A percentile compares a stretch with the other conserved stretches of the same genome.
phyloP scores from a whole-genome alignment of 2,329 filamentous ascomycete genomes.

The Stachybotrys elegans region DNA sequence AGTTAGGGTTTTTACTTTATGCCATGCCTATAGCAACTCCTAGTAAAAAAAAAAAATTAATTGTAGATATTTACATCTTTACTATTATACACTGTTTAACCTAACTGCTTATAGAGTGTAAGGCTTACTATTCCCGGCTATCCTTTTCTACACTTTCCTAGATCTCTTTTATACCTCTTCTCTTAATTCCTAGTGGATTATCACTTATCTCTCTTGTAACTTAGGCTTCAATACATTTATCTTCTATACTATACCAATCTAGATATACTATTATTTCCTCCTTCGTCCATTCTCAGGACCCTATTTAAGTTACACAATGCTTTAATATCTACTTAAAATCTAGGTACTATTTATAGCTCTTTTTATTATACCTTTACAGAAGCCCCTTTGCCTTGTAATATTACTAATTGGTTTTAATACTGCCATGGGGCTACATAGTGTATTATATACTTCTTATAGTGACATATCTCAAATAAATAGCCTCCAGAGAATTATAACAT shows the following conservation, averaged over 20 bases:
- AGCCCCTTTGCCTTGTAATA: constrained; percentile 14
- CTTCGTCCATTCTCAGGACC: constrained; percentile 13
- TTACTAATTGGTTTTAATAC: constrained; percentile 13
- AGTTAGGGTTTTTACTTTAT: no score
- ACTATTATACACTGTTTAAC: background rate
- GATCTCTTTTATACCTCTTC: background rate
- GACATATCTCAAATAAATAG: background rate
- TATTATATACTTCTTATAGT: constrained; percentile 6
- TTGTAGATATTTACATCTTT: no score
- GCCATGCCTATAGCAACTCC: no score
- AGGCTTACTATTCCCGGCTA: background rate
- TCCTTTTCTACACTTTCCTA: background rate
- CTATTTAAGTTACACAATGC: constrained; percentile 6
- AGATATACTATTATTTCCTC: constrained; percentile 18
- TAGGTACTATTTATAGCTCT: constrained; percentile 13
- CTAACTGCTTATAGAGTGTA: background rate
- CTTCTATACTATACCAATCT: constrained; percentile 15
- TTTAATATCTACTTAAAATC: constrained; percentile 12
- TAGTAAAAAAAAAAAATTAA: no score
- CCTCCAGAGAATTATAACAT: background rate
- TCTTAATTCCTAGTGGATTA: background rate
- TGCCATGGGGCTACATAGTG: constrained; percentile 8
- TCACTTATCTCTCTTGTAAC: constrained; percentile 1
- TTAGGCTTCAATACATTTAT: constrained; percentile 12
- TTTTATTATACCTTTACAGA: constrained; percentile 11